Percentiles rank a stretch among this genome's conserved stretches.
Conservation (phyloP, 2,329 filamentous ascomycete genomes). For the Sporothrix mexicana region DNA sequence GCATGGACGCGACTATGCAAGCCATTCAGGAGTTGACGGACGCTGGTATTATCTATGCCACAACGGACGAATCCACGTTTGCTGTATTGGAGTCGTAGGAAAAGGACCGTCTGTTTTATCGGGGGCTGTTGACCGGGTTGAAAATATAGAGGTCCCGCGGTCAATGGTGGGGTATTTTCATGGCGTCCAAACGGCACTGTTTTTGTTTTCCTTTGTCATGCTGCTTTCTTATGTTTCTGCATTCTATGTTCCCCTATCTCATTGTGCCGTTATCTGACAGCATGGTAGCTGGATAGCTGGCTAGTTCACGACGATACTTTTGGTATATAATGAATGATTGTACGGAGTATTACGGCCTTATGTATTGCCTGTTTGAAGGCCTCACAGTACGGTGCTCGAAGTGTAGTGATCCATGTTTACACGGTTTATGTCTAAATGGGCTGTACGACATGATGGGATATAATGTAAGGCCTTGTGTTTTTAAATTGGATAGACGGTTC, state of each 20-base stretch:
- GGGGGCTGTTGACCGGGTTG: background rate
- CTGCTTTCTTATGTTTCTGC: background rate
- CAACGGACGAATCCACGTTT: slow-evolving; percentile 87
- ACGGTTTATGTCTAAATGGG: too few relatives aligned
- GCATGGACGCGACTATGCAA: slow-evolving; percentile 71
- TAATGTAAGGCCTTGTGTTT: too few relatives aligned
- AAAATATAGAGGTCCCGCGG: background rate
- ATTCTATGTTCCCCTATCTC: background rate
- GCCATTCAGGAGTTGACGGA: slow-evolving; percentile 82
- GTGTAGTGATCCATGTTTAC: too few relatives aligned
- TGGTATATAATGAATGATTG: slow-evolving; percentile 17
- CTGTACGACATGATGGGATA: too few relatives aligned
- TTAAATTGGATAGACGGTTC: too few relatives aligned
- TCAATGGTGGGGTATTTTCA: background rate
- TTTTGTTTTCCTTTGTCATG: slow-evolving; percentile 11
- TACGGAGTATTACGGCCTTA: too few relatives aligned
- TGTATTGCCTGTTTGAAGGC: too few relatives aligned
- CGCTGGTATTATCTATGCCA: slow-evolving; percentile 82
- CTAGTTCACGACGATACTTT: slow-evolving; percentile 2
- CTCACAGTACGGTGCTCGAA: too few relatives aligned
- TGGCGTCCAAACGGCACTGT: slow-evolving; percentile 22
- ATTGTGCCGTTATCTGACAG: background rate
- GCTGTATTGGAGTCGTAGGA: slow-evolving; percentile 30
- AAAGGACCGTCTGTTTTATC: background rate
- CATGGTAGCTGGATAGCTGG: slow-evolving; percentile 6